phyloP scores from a whole-genome alignment of 1,284 basidiomycete species.

The Tylopilus sp. region DNA sequence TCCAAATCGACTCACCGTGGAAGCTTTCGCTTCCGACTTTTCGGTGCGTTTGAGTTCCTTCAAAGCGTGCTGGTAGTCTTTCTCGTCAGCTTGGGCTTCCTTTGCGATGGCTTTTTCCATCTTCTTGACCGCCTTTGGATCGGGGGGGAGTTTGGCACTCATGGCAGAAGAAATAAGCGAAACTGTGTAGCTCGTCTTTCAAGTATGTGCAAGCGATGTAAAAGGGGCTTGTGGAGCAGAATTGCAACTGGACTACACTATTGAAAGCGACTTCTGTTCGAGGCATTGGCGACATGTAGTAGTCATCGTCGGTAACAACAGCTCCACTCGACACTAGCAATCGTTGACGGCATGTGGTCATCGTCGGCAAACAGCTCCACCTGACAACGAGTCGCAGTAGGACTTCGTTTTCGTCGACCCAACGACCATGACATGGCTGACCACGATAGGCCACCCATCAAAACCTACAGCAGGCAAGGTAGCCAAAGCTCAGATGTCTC shows the following conservation, averaged over 20 bases:
- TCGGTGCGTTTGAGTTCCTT: conserved; percentile 50
- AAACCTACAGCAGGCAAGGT: conserved; percentile 7
- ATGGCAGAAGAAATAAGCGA: conserved; percentile 13
- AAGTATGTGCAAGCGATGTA: too few species aligned
- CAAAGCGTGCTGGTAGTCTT: conserved; percentile 43
- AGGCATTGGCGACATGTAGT: too few species aligned
- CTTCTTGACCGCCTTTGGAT: conserved; percentile 38
- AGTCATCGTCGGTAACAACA: too few species aligned
- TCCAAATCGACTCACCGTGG: conserved; percentile 41
- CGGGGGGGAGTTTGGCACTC: conserved; percentile 14
- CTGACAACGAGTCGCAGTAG: conserved; percentile 8
- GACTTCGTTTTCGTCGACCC: conserved; percentile 16
- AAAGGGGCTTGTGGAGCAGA: conserved; percentile 11
- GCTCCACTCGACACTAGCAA: too few species aligned
- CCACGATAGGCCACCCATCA: conserved; percentile 10
- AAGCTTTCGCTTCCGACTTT: conserved; percentile 46
- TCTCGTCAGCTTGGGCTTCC: conserved; percentile 50
- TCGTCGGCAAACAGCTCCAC: too few species aligned
- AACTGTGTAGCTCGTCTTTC: too few species aligned
- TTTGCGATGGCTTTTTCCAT: conserved; percentile 47
- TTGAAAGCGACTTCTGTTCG: too few species aligned
- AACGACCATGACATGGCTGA: conserved; percentile 20
- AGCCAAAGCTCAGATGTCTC: conserved; percentile 17
- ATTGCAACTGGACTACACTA: conserved; percentile 2
- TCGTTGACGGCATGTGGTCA: too few species aligned